Base-by-base conservation (phyloP, 2,329 filamentous ascomycete species). In the Xylaria sp. region DNA sequence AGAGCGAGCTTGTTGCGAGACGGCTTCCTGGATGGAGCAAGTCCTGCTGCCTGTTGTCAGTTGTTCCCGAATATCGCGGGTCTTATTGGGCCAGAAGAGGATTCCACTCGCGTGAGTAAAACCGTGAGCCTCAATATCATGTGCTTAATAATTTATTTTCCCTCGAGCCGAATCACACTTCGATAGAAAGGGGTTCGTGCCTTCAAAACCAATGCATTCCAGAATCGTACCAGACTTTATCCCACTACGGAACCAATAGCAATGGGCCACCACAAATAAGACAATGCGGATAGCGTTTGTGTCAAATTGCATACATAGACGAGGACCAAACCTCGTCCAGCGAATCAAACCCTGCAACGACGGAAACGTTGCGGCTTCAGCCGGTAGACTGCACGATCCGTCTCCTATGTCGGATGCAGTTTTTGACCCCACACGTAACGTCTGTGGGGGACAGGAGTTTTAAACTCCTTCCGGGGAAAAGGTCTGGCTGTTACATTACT, bases 351-450 rank as follows among this genome's bases (percentile, higher is more conserved):
- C 26, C 46, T 46, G 38, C 38, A 53, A 54, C 48, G 36, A 23
- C 38, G 40, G 20, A 28, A 40, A 62, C 17, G 13, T 49, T 58
- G 42, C 33, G 23, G 31, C 38, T 28, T 48, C 9, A 7, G 26
- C 17, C 23, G 20, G 17, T 51, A n/a, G 33, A 42, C 49, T 20
- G 51, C 48, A 58, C 42, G 40, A n/a, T n/a, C 56, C 56, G 17
- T 49, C 33, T 64, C 60, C 65, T 64, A 48, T 64, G 46, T 67
- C 65, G 53, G 59, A 67, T 67, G 36, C 36, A 28, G 36, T 17
- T 36, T n/a, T 10, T 31, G 15, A 51, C 20, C 51, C 65, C 54
- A 44, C 60, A 54, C 26, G n/a, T 28, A 26, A 36, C 23, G 33
- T 59, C 46, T 36, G 49, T 40, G 49, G 60, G 60, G 49, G 40